These are phyloP conservation scores for Backusella sp. DNA, from an alignment of 192 early-diverging fungal genomes.

Conservation along the genomic window DNA sequence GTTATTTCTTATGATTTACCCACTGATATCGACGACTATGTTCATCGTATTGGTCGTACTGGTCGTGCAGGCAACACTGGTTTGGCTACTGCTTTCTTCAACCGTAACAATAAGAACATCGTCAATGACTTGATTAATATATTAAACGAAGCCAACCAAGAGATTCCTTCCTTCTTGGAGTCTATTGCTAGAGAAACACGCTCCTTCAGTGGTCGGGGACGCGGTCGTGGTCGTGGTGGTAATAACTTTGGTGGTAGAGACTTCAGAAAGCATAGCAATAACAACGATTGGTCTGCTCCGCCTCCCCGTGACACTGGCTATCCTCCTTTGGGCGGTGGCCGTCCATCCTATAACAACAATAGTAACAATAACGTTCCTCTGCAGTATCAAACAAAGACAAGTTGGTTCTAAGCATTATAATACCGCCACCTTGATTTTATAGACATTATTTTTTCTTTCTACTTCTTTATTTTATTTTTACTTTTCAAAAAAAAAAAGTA, in stretches of 20 bases:
- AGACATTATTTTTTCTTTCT: not conserved
- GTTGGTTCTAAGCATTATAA: slow-evolving; percentile 31
- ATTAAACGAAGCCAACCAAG: slow-evolving; percentile 93
- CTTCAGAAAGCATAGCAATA: slow-evolving; percentile 8
- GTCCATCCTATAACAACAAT: not conserved
- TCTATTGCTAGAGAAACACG: slow-evolving; percentile 62
- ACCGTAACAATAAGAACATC: slow-evolving; percentile 82
- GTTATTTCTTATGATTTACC: slow-evolving; percentile 87
- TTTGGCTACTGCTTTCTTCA: slow-evolving; percentile 94
- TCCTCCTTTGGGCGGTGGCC: slow-evolving; percentile 19
- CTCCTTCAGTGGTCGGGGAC: slow-evolving; percentile 17
- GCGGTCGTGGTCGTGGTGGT: slow-evolving; percentile 23
- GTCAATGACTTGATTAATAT: slow-evolving; percentile 84
- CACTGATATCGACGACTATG: slow-evolving; percentile 80
- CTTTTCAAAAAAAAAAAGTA: not conserved
- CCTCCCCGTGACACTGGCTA: slow-evolving; percentile 3
- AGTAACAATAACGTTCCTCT: slow-evolving; percentile 19
- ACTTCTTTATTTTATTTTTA: not conserved
- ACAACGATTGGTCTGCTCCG: not conserved
- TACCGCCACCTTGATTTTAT: not conserved
- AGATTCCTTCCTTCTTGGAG: slow-evolving; percentile 83
- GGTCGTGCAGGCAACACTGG: slow-evolving; percentile 97
- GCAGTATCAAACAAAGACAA: slow-evolving; percentile 37
- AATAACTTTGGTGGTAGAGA: slow-evolving; percentile 25
- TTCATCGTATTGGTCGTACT: slow-evolving; percentile 88